Conservation (phyloP, 495 filamentous ascomycete species). For the Cetradonia linearis region DNA sequence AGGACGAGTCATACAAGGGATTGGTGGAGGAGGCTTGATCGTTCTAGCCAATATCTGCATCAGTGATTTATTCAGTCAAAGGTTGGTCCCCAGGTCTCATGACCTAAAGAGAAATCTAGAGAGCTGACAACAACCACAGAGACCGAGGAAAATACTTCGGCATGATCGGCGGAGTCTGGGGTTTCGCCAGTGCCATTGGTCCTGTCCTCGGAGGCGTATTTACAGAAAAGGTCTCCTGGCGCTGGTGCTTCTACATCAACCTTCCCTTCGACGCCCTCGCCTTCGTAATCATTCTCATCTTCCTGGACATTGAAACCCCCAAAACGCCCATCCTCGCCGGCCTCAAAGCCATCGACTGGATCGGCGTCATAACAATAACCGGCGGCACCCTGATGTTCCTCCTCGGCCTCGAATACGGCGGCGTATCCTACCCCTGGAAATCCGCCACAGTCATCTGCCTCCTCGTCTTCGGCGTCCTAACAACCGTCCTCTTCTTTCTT, state of each 20-base stretch:
- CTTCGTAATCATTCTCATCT: conserved; percentile 50
- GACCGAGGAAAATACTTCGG: conserved; percentile 55
- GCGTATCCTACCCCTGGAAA: conserved; percentile 53
- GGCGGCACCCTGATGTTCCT: conserved; percentile 61
- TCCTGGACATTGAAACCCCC: conserved; percentile 62
- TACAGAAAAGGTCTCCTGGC: conserved; percentile 51
- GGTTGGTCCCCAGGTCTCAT: conserved; percentile 28
- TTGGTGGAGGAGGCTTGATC: conserved; percentile 74
- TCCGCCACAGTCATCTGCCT: conserved; percentile 60
- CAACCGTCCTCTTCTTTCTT: conserved; percentile 47
- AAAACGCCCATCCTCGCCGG: conserved; percentile 55
- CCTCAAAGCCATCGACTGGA: conserved; percentile 62
- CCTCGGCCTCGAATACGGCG: conserved; percentile 60
- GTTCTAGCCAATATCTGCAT: conserved; percentile 76
- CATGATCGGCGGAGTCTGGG: conserved; percentile 62
- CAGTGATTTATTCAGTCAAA: conserved; percentile 67
- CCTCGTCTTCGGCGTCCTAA: conserved; percentile 54
- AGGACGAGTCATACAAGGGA: conserved; percentile 67
- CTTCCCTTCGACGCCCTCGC: conserved; percentile 56
- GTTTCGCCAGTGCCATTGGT: conserved; percentile 60
- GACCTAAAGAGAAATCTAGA: background rate
- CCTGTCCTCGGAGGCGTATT: conserved; percentile 71
- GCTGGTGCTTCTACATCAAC: conserved; percentile 59
- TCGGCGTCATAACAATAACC: conserved; percentile 51
- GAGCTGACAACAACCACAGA: conserved; percentile 29